Evolutionary conservation across 306 rosid species (phyloP).

Genomic region (Gillenia trifoliata): DNA sequence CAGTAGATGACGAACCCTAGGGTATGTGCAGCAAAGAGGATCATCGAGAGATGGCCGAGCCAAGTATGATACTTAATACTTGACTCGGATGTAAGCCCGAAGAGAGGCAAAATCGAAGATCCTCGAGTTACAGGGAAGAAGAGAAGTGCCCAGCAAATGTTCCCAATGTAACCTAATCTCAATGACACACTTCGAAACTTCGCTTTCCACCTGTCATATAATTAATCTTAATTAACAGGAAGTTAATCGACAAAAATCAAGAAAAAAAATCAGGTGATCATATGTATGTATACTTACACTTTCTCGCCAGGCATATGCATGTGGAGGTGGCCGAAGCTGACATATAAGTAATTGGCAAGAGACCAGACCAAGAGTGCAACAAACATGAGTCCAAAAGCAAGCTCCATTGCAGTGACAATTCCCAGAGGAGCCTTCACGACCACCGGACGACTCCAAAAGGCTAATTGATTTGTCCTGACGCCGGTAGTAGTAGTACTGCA

Average conservation of each 20-base stretch:
- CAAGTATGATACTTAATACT: constrained; percentile 65
- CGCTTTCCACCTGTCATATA: constrained; percentile 48
- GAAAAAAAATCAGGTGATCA: neutral
- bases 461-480: neutral
- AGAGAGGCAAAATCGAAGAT: constrained; percentile 54
- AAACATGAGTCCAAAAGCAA: constrained; percentile 45
- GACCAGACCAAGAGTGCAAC: constrained; percentile 58
- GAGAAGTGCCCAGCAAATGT: constrained; percentile 71
- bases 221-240: neutral
- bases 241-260: neutral
- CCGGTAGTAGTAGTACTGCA: neutral
- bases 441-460: constrained; percentile 43
- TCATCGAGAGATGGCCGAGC: constrained; percentile 62
- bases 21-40: constrained; percentile 52
- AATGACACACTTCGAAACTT: constrained; percentile 62
- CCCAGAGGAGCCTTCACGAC: constrained; percentile 52
- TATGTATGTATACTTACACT: constrained; percentile 26
- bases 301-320: constrained; percentile 33
- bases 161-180: constrained; percentile 64
- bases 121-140: constrained; percentile 69
- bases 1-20: constrained; percentile 57
- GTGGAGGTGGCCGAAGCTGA: constrained; percentile 50
- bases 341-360: constrained; percentile 49
- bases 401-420: constrained; percentile 48
- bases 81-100: constrained; percentile 65